These are phyloP conservation scores for Stemphylium beticola DNA, from an alignment of 2,329 filamentous ascomycete species.

Conservation along the genomic window DNA sequence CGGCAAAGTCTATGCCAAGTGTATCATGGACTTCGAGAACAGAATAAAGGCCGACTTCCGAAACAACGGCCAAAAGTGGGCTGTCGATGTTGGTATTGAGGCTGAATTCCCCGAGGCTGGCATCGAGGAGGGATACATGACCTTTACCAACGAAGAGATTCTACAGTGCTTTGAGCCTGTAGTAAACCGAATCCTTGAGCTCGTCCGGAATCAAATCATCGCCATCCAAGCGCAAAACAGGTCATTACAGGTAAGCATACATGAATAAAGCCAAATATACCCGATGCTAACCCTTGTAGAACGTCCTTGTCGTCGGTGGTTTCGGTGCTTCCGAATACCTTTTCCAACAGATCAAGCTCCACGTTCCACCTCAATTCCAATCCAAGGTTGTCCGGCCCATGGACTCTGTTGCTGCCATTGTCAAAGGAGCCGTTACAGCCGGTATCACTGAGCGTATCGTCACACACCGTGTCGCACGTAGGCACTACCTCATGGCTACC, in stretches of 20 bases:
- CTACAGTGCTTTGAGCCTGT: constrained; percentile 98
- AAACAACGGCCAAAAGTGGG: constrained; percentile 99
- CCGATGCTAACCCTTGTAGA: constrained; percentile 57
- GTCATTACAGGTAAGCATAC: constrained; percentile 71
- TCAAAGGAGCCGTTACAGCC: constrained; percentile 96
- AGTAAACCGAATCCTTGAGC: constrained; percentile 93
- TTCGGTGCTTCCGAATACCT: constrained; percentile 99
- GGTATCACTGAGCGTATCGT: constrained; percentile 97
- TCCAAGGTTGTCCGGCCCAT: constrained; percentile 97
- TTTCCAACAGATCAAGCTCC: constrained; percentile 99
- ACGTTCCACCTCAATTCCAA: constrained; percentile 97
- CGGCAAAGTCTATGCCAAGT: constrained; percentile 98
- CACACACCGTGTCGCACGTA: constrained; percentile 93
- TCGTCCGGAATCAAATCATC: constrained; percentile 98
- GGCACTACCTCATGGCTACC: constrained; percentile 99
- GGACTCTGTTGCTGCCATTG: constrained; percentile 98
- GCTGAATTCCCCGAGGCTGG: constrained; percentile 96
- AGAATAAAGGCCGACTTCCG: constrained; percentile 99
- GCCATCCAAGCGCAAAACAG: constrained; percentile 98
- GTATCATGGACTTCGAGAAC: constrained; percentile 99
- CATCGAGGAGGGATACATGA: constrained; percentile 99
- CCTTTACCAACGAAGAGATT: constrained; percentile 98
- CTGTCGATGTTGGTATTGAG: constrained; percentile 97
- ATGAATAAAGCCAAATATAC: background rate
- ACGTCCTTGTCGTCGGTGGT: constrained; percentile 95